Base-by-base conservation (phyloP, 1,139 yeast species). In the Debaryomycetaceae sp. region DNA sequence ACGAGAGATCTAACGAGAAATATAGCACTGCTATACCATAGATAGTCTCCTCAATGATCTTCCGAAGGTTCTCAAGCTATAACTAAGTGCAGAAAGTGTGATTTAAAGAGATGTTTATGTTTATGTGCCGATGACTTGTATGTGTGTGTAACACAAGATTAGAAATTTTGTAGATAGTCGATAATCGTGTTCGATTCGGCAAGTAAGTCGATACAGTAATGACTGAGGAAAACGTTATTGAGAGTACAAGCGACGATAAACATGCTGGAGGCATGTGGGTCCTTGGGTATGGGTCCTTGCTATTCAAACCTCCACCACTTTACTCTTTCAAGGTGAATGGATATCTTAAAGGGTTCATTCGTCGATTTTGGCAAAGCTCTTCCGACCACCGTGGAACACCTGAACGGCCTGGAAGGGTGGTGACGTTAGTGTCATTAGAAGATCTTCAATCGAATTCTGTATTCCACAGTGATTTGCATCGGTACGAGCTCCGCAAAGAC, bases 331-430 rank as follows among this genome's bases (percentile, higher is more conserved):
- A 79, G 32, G 79, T 86, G 6, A 81, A 87, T 0, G 97, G 97
- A 0, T 78, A 81, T 44, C 70, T 91, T 22, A 71, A 73, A 41
- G 96, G 96, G 1, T 88, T 70, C 50, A 77, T 84, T 2, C 70
- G 98, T 17, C 66, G 96, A 40, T 91, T 91, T 58, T 91, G 97
- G 97, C 96, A 89, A 61, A 78, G 87, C 33, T 83, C 94, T 5
- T 79, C 83, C 16, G 98, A 91, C 59, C 96, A 91, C 58, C 65
- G 98, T 40, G 98, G 98, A 0, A 86, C 95, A 0, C 88, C 88
- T 0, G 87, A 79, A 41, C 59, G 65, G 7, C 96, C 96, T 0
- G 98, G 98, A 1, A 63, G 97, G 34, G 97, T 91, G 1, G 96
- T 79, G 2, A 91, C 97, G 0, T 67, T 91, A 35, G 67, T 91